These are phyloP conservation scores for Marasmius oreades DNA, from an alignment of 1,284 basidiomycete species.

Conservation along the genomic window DNA sequence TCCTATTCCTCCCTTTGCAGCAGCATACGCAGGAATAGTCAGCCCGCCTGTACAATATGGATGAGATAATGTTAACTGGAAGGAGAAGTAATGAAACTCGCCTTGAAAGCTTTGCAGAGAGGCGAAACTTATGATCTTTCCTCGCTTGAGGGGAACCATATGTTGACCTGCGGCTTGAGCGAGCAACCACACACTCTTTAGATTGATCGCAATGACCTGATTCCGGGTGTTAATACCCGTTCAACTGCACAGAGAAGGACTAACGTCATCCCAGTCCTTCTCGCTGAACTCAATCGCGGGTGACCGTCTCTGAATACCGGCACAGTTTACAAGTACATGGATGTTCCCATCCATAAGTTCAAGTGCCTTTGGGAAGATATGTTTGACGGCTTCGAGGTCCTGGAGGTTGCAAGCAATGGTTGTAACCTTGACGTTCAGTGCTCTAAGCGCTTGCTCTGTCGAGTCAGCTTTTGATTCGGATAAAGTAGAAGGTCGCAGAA, in stretches of 20 bases:
- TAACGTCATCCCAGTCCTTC: conserved; percentile 86
- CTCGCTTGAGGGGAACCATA: conserved; percentile 72
- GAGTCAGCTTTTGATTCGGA: not conserved
- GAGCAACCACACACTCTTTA: conserved; percentile 76
- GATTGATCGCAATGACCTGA: conserved; percentile 74
- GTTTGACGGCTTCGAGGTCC: conserved; percentile 56
- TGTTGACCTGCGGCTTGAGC: conserved; percentile 75
- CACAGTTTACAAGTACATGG: conserved; percentile 91
- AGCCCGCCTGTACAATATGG: conserved; percentile 47
- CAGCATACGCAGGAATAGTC: conserved; percentile 88
- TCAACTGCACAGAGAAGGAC: conserved; percentile 23
- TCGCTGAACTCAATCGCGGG: conserved; percentile 83
- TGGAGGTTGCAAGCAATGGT: conserved; percentile 21
- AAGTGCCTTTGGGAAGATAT: conserved; percentile 63
- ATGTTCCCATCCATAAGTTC: conserved; percentile 57
- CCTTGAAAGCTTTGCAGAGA: conserved; percentile 79
- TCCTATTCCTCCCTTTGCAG: conserved; percentile 85
- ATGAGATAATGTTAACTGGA: conserved; percentile 9
- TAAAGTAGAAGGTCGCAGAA: conserved; percentile 48
- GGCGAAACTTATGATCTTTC: conserved; percentile 82
- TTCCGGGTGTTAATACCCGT: conserved; percentile 13
- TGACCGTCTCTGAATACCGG: conserved; percentile 87
- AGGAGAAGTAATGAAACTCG: conserved; percentile 23
- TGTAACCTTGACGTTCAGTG: not conserved
- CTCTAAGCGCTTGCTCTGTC: not conserved